Percentiles rank a stretch among this genome's conserved stretches.
These are phyloP conservation scores for Rhodotorula toruloides DNA, from an alignment of 768 basidiomycete genomes.

Conservation along the genomic window DNA sequence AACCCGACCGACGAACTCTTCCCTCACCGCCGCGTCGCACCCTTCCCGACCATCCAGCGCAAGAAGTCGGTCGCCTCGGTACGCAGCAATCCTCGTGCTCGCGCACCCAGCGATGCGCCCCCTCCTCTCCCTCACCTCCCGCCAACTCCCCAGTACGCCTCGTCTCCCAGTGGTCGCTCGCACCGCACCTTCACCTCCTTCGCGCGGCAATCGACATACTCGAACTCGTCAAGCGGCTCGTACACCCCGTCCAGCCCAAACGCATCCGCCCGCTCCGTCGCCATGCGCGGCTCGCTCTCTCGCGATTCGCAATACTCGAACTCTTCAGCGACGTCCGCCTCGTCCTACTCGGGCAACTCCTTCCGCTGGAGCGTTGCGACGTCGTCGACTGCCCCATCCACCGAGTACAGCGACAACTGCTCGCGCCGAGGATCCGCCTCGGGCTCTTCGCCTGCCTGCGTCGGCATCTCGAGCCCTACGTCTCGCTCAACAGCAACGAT, in stretches of 20 bases:
- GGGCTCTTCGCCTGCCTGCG: neutral
- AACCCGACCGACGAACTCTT: neutral
- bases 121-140: slow-evolving; percentile 4
- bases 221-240: slow-evolving; percentile 1
- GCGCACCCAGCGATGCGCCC: neutral
- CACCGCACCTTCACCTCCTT: slow-evolving; percentile 26
- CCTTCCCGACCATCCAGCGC: slow-evolving; percentile 23
- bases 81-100: neutral
- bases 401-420: slow-evolving; percentile 5
- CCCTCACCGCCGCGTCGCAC: slow-evolving; percentile 19
- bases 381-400: slow-evolving; percentile 28
- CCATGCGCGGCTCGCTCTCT: neutral
- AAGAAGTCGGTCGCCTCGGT: neutral
- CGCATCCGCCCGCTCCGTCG: neutral
- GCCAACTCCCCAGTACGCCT: neutral
- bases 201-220: slow-evolving; percentile 21
- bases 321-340: slow-evolving; percentile 9
- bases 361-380: slow-evolving; percentile 35
- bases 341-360: slow-evolving; percentile 12
- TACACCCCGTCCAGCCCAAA: neutral
- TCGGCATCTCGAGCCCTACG: neutral
- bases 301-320: slow-evolving; percentile 3
- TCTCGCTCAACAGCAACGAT: neutral
- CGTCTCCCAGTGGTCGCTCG: slow-evolving; percentile 2
- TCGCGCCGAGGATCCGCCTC: slow-evolving; percentile 11